Conservation (phyloP, 2,329 filamentous ascomycete species). For the Phialocephala subalpina region DNA sequence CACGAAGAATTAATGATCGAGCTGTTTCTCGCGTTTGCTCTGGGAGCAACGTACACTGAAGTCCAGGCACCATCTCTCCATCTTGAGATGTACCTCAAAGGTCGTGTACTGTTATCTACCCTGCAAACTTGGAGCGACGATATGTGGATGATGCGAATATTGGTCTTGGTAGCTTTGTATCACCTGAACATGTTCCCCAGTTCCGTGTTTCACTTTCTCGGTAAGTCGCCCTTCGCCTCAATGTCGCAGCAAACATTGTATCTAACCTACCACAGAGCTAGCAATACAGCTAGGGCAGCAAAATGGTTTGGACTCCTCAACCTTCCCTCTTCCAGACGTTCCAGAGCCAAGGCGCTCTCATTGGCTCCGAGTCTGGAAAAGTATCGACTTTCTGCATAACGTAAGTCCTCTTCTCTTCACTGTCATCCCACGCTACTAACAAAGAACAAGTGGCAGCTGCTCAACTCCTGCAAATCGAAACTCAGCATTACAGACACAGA, state of each 20-base stretch:
- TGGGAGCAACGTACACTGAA: constrained; percentile 2
- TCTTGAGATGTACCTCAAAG: neutral
- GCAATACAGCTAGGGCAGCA: constrained; percentile 9
- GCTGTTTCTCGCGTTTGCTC: neutral
- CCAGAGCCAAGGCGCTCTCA: constrained; percentile 1
- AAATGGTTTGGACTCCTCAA: constrained; percentile 1
- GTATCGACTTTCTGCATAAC: constrained; percentile 1
- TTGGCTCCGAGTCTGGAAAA: constrained; percentile 16
- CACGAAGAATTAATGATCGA: neutral
- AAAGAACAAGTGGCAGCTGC: neutral
- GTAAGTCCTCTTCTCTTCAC: no score
- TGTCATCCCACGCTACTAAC: neutral
- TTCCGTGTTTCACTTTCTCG: neutral
- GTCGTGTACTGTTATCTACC: neutral
- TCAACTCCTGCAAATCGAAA: neutral
- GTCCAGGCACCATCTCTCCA: neutral
- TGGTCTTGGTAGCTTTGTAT: constrained; percentile 3
- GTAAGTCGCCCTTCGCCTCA: neutral
- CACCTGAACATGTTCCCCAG: constrained; percentile 1
- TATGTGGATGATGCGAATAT: constrained; percentile 14
- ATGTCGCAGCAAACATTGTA: neutral
- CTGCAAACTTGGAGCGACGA: constrained; percentile 1
- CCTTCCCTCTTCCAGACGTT: neutral
- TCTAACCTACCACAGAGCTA: neutral
- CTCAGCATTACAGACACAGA: neutral